phyloP scores from a whole-genome alignment of 257 asterid species.

The Prunella vulgaris region DNA sequence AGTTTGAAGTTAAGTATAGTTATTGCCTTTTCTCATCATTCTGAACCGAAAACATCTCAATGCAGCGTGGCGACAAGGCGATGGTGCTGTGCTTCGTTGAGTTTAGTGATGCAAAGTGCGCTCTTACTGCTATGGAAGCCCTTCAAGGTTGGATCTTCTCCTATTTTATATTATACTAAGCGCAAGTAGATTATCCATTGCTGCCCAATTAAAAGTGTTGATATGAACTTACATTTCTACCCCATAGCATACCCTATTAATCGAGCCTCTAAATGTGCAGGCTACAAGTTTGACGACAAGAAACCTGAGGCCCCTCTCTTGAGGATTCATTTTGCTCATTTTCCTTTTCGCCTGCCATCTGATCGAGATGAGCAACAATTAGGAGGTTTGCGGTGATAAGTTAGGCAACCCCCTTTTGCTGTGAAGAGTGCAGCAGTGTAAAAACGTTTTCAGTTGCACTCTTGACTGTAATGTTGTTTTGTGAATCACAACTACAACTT shows the following conservation, averaged over 20 bases:
- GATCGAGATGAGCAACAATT: slow-evolving; percentile 30
- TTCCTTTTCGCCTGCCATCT: slow-evolving; percentile 60
- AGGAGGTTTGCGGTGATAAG: slow-evolving; percentile 26
- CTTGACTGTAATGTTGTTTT: not conserved
- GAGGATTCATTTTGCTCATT: slow-evolving; percentile 53
- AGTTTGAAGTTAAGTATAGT: not conserved
- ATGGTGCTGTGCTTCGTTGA: slow-evolving; percentile 74
- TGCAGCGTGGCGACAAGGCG: slow-evolving; percentile 77
- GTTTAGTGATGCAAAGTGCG: slow-evolving; percentile 69
- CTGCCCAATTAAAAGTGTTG: not conserved
- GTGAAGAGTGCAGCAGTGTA: not conserved
- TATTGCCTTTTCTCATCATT: not conserved
- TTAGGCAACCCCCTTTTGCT: not conserved
- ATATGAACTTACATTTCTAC: not conserved
- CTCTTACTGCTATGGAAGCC: slow-evolving; percentile 70
- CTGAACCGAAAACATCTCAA: not conserved
- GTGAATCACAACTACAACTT: not conserved
- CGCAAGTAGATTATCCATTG: no score
- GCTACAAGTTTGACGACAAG: slow-evolving; percentile 69
- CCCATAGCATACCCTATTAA: not conserved
- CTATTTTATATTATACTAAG: not conserved
- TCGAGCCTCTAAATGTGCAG: slow-evolving; percentile 32
- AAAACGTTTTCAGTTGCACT: not conserved
- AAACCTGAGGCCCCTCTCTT: slow-evolving; percentile 50
- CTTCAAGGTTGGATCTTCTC: slow-evolving; percentile 55